Base-by-base conservation (phyloP, 176 grass and related monocot genomes). In the Bolboschoenus planiculmis region DNA sequence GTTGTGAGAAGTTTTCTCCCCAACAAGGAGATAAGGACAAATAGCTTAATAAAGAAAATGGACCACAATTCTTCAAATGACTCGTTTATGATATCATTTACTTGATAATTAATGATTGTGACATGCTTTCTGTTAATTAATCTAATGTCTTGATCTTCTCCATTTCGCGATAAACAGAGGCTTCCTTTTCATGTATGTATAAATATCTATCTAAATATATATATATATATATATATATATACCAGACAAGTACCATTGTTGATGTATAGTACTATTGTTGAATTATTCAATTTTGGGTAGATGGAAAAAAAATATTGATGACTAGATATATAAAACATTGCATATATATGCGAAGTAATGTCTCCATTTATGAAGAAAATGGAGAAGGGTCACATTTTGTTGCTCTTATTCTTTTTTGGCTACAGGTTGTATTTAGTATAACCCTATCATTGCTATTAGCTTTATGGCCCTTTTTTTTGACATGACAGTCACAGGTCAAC, bases 11-110 rank as follows among this genome's bases (percentile, higher is more conserved):
- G 81, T 87, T 73, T 91, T 18, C 78, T 82, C 8, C 83, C 67
- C 58, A 72, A 89, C 88, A 90, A 87, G 80, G 55, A 85, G 77
- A 92, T 81, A 85, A 65, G 15, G 85, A 86, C 88, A 92, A 85
- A 76, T 58, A n/a, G 65, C 74, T 78, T 81, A 70, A 63, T 88
- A 47, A 63, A 40, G 29, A 78, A 78, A 65, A 85, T 84, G 59
- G 81, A 78, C 77, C 84, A 83, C 67, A 83, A 40, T 71, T 83
- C 70, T 88, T 81, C 83, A 83, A 89, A 83, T 82, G 70, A 68
- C 13, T 63, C 84, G 42, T 60, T 72, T 77, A 44, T 85, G 39
- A 85, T 57, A 60, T 59, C 50, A 76, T 62, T n/a, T 30, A 60
- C 50, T 24, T 60, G 71, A 58, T 77, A 77, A 85, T 74, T 74